phyloP scores from a whole-genome alignment of 1,139 yeast genomes.

The Ashbya aceris region DNA sequence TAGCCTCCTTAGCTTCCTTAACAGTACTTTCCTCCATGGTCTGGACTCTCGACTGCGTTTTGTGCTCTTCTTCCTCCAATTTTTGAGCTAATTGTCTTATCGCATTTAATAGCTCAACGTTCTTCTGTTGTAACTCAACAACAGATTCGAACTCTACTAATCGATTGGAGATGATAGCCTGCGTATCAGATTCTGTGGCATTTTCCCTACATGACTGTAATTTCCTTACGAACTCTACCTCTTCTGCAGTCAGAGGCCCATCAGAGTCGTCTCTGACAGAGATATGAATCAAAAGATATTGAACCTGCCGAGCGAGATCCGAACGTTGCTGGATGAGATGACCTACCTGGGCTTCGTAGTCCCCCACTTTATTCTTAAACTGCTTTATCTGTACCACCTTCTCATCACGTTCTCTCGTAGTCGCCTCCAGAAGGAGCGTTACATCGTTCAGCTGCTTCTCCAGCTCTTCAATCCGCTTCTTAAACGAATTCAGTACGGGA shows the following conservation, averaged over 20 bases:
- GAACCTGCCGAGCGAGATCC: constrained; percentile 76
- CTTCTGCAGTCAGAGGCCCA: constrained; percentile 50
- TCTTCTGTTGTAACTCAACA: constrained; percentile 61
- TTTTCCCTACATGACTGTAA: constrained; percentile 27
- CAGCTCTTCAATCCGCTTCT: constrained; percentile 39
- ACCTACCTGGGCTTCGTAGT: constrained; percentile 33
- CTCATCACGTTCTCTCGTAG: constrained; percentile 36
- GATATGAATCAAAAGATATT: constrained; percentile 59
- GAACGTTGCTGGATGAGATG: constrained; percentile 47
- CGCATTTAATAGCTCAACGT: constrained; percentile 58
- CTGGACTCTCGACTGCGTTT: constrained; percentile 36
- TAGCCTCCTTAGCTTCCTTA: constrained; percentile 69
- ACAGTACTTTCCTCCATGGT: constrained; percentile 48
- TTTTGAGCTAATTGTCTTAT: constrained; percentile 62
- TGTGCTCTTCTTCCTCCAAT: constrained; percentile 46
- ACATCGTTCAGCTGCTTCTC: constrained; percentile 45
- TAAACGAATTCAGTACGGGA: constrained; percentile 67
- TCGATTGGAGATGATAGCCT: constrained; percentile 59
- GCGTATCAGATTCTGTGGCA: constrained; percentile 52
- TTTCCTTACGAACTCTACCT: constrained; percentile 39
- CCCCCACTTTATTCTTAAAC: constrained; percentile 28
- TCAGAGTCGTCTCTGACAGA: constrained; percentile 43
- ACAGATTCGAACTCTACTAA: constrained; percentile 61
- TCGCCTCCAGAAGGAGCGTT: constrained; percentile 39
- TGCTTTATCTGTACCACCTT: constrained; percentile 25